These are phyloP conservation scores for Cytospora piceae DNA, from an alignment of 2,329 filamentous ascomycete genomes.

Conservation along the genomic window DNA sequence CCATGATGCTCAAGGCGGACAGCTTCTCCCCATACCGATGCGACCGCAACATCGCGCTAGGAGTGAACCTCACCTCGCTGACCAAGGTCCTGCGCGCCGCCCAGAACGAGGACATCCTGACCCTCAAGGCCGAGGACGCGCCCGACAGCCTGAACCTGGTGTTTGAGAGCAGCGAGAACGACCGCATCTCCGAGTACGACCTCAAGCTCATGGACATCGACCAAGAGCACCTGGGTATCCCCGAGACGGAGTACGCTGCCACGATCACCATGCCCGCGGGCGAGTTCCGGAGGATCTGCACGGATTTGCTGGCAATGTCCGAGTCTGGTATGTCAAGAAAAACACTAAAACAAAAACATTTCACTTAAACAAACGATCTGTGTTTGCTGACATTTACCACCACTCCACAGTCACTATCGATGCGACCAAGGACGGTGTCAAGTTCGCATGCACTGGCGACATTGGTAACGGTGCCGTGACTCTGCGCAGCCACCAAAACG, in stretches of 20 bases:
- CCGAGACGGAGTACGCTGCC: constrained; percentile 96
- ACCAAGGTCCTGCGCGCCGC: constrained; percentile 96
- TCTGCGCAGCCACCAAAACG: constrained; percentile 82
- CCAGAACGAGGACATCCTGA: constrained; percentile 91
- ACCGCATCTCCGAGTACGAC: constrained; percentile 97
- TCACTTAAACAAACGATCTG: neutral
- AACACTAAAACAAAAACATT: neutral
- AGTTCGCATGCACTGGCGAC: constrained; percentile 90
- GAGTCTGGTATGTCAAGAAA: constrained; percentile 76
- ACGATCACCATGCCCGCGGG: constrained; percentile 84
- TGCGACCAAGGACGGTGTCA: constrained; percentile 94
- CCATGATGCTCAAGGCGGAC: constrained; percentile 97
- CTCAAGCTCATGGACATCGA: constrained; percentile 99
- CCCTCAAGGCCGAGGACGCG: constrained; percentile 95
- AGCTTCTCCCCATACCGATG: constrained; percentile 94
- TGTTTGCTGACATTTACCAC: neutral
- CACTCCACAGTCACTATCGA: constrained; percentile 80
- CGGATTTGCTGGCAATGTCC: constrained; percentile 87
- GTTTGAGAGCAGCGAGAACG: constrained; percentile 87
- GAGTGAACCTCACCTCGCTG: constrained; percentile 93
- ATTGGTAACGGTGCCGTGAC: constrained; percentile 96
- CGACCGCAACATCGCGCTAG: constrained; percentile 97
- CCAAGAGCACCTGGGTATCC: constrained; percentile 98
- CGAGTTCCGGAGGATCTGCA: constrained; percentile 95
- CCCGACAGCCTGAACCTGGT: constrained; percentile 94